phyloP scores from a whole-genome alignment of 2,329 filamentous ascomycete genomes.

The Amauroascus verrucosus region DNA sequence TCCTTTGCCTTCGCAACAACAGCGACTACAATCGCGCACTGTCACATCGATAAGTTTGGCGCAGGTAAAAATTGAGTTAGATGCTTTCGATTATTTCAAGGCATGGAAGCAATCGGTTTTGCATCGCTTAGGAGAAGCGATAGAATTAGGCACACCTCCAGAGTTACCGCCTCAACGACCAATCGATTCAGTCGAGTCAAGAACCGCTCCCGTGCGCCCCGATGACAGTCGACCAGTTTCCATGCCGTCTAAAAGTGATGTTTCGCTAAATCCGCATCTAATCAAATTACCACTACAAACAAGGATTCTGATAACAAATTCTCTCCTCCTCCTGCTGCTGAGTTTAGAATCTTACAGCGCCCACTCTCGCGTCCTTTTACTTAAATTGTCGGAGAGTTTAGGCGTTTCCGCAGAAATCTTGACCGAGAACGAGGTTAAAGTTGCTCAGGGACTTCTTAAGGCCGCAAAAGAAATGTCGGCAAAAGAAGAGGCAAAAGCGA shows the following conservation, averaged over 20 bases:
- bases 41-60: conserved; percentile 11
- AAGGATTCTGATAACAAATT: conserved; percentile 58
- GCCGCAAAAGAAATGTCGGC: conserved; percentile 68
- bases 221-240: background rate
- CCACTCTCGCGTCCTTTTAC: conserved; percentile 60
- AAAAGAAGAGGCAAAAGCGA: conserved; percentile 64
- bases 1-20: background rate
- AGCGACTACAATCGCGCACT: background rate
- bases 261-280: conserved; percentile 36
- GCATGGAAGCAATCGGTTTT: conserved; percentile 68
- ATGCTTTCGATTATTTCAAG: conserved; percentile 60
- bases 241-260: background rate
- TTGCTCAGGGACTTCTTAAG: conserved; percentile 63
- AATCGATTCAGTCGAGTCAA: background rate
- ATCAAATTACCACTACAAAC: conserved; percentile 31
- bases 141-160: conserved; percentile 34
- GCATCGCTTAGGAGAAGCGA: conserved; percentile 59
- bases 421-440: conserved; percentile 60
- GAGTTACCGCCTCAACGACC: background rate
- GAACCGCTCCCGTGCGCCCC: background rate
- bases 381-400: conserved; percentile 60
- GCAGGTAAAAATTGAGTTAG: conserved; percentile 48
- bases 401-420: conserved; percentile 56
- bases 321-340: conserved; percentile 59
- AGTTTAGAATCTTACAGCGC: conserved; percentile 69